Base-by-base conservation (phyloP, 106 monocot species). In the Chionographis japonica region DNA sequence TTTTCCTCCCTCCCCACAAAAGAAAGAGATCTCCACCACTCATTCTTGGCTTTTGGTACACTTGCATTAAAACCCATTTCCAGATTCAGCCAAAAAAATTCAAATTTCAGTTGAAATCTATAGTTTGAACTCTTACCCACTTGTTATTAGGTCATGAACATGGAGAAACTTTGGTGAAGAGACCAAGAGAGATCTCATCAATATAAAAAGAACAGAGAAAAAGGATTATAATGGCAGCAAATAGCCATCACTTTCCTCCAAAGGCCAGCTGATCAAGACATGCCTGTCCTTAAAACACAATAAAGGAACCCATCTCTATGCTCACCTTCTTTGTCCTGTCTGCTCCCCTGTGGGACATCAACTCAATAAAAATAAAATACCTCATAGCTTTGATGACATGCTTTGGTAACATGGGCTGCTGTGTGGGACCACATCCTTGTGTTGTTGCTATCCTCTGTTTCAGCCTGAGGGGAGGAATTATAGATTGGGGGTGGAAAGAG, bases 211-310 rank as follows among this genome's bases (percentile, higher is more conserved):
- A 15, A 39, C 27, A 61, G 20, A 61, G 12, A 61, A 11, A 37
- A 14, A 17, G 41, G 40, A 16, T 3, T 42, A 17, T 35, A 63
- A 16, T 7, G 42, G 17, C 62, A 63, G n/a, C 40, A 3, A 42
- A 38, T 16, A 43, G 3, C 62, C 42, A 43, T 63, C 62, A 63
- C 62, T 63, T 43, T 63, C 62, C 41, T 63, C 42, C 43, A 43
- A 43, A 63, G 42, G 62, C 42, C 42, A 63, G 17, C 16, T 4
- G 13, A 39, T 16, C 38, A 13, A 39, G 35, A 61, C 60, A 43
- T 43, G n/a, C 40, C 17, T 63, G 62, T 63, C 62, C 62, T 42
- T 43, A n/a, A 43, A 41, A 13, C 42, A 13, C 42, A 41, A 42
- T 63, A 17, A 63, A 63, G 62, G 42, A 63, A 3, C 41, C 14